phyloP scores from a whole-genome alignment of 345 rosid species.

The Populus euphratica region DNA sequence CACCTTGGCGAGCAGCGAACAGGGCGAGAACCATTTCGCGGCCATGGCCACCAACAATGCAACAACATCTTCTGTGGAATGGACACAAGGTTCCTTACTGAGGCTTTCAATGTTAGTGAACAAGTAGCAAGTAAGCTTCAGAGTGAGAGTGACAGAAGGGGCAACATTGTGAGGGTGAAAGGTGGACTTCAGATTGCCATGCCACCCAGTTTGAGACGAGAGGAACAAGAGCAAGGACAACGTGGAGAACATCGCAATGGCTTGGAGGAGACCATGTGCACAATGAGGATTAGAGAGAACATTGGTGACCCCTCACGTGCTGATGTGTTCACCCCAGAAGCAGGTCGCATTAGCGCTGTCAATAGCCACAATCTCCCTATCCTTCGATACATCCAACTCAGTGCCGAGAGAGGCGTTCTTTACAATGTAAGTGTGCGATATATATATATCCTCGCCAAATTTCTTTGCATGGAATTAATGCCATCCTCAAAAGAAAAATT shows the following conservation, averaged over 20 bases:
- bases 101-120: constrained; percentile 50
- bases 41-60: constrained; percentile 26
- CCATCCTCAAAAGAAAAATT: neutral
- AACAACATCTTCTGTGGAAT: constrained; percentile 55
- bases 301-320: constrained; percentile 56
- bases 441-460: neutral
- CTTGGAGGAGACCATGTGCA: constrained; percentile 70
- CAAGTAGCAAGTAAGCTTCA: constrained; percentile 45
- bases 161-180: constrained; percentile 56
- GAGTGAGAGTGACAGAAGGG: constrained; percentile 40
- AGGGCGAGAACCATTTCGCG: constrained; percentile 1
- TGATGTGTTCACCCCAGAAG: constrained; percentile 51
- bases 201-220: constrained; percentile 16
- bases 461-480: neutral
- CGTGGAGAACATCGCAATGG: constrained; percentile 42
- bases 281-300: constrained; percentile 56
- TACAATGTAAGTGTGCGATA: constrained; percentile 14
- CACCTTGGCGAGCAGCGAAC: neutral
- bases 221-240: constrained; percentile 11
- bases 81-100: constrained; percentile 47
- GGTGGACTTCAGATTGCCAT: constrained; percentile 40
- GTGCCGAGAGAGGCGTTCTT: constrained; percentile 53
- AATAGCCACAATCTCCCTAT: constrained; percentile 64
- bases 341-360: constrained; percentile 51
- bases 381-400: constrained; percentile 47